A percentile compares a stretch with the other conserved stretches of the same genome.
Conservation (phyloP, 306 rosid species). For the Gastrolobium villosum region DNA sequence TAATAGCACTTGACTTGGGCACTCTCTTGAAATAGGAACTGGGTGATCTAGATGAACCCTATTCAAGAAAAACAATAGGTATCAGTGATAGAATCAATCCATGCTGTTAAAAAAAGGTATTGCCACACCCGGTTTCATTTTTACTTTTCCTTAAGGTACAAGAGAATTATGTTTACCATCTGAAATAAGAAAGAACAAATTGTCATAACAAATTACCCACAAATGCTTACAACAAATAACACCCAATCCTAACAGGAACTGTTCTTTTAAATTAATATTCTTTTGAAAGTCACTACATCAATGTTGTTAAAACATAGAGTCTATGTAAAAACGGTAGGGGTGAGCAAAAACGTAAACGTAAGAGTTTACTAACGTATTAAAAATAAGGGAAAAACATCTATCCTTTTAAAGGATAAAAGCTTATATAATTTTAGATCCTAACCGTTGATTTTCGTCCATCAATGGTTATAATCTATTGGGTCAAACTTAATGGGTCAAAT, state of each 20-base stretch:
- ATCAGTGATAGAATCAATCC: neutral
- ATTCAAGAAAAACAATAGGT: slow-evolving; percentile 9
- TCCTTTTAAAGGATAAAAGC: no score
- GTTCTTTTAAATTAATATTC: neutral
- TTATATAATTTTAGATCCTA: no score
- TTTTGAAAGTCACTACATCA: neutral
- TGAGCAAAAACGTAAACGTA: no score
- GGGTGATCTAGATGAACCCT: slow-evolving; percentile 86
- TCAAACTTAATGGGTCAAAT: no score
- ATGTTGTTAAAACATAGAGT: no score
- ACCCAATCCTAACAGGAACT: neutral
- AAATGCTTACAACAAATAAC: neutral
- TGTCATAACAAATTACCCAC: neutral
- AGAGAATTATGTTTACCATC: neutral
- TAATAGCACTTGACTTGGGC: slow-evolving; percentile 90
- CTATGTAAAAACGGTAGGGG: no score
- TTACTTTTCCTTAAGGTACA: neutral
- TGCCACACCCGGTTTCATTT: neutral
- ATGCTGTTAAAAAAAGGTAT: neutral
- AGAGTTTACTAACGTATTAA: no score
- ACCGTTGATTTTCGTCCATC: no score
- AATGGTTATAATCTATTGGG: no score
- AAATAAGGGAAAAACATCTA: no score
- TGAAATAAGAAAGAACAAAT: neutral
- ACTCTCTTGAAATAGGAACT: slow-evolving; percentile 79